A percentile compares a stretch with the other conserved stretches of the same genome.
Evolutionary conservation across 345 rosid genomes (phyloP).

Genomic region (Erucastrum elatum): DNA sequence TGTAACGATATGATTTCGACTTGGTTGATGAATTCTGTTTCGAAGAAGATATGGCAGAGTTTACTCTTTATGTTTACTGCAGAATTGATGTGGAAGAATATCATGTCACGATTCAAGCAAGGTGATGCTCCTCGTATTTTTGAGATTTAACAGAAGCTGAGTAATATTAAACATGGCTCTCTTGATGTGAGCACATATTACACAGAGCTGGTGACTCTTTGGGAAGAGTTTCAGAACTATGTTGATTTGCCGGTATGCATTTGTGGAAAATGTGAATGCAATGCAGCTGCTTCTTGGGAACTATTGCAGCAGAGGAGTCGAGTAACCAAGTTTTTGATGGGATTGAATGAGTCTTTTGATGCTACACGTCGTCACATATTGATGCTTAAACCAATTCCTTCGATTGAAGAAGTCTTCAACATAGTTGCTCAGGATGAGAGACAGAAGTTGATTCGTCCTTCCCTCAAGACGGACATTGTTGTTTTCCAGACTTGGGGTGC

Average conservation of each 20-base stretch:
- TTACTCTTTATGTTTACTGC: background rate
- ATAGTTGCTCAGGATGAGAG: background rate
- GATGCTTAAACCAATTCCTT: too few species aligned
- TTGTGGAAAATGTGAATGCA: too few species aligned
- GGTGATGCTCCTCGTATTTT: background rate
- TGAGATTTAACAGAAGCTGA: background rate
- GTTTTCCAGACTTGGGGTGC: background rate
- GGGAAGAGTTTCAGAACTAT: background rate
- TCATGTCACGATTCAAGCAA: background rate
- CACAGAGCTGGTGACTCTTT: background rate
- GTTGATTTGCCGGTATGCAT: background rate
- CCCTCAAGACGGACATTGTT: background rate
- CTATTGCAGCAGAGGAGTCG: too few species aligned
- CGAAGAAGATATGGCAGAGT: background rate
- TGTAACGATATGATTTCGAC: background rate
- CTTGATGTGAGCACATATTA: background rate
- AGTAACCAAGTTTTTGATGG: too few species aligned
- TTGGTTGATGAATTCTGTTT: background rate
- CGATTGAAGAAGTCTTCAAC: too few species aligned
- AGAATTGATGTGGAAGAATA: background rate
- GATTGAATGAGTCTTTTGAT: too few species aligned
- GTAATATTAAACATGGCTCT: background rate
- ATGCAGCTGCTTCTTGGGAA: too few species aligned
- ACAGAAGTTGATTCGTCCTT: background rate
- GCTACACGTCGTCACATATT: too few species aligned